Evolutionary conservation across 805 yeast genomes (phyloP).

Genomic region (Candida mattraensis): DNA sequence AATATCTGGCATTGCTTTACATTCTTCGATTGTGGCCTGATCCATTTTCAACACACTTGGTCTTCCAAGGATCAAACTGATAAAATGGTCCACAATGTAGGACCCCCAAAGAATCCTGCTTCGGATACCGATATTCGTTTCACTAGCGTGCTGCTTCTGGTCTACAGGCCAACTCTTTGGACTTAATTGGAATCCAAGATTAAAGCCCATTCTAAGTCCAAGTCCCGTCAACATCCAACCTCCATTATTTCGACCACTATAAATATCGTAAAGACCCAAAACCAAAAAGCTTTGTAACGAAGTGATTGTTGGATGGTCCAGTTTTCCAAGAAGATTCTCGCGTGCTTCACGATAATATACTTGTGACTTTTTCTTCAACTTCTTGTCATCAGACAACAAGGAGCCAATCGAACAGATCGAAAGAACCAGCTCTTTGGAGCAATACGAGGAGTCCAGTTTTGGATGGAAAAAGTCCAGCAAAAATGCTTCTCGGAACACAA

Average conservation of each 20-base stretch:
- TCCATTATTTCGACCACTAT: constrained; percentile 55
- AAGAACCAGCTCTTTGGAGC: constrained; percentile 53
- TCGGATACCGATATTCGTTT: constrained; percentile 54
- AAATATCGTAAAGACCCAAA: constrained; percentile 60
- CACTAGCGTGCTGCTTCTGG: constrained; percentile 39
- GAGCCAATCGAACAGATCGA: constrained; percentile 63
- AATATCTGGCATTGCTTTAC: constrained; percentile 58
- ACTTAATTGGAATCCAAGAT: constrained; percentile 61
- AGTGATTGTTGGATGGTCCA: constrained; percentile 49
- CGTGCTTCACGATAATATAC: constrained; percentile 50
- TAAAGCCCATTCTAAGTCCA: constrained; percentile 65
- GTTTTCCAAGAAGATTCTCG: constrained; percentile 38
- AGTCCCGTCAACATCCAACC: constrained; percentile 66
- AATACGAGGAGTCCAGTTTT: constrained; percentile 48
- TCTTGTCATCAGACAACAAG: constrained; percentile 44
- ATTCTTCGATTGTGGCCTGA: constrained; percentile 60
- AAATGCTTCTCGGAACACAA: constrained; percentile 64
- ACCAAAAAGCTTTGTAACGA: constrained; percentile 59
- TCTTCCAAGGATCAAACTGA: constrained; percentile 57
- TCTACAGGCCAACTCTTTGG: constrained; percentile 56
- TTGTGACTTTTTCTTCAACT: constrained; percentile 40
- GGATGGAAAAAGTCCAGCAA: constrained; percentile 61
- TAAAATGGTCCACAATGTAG: constrained; percentile 62
- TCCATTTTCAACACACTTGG: constrained; percentile 54
- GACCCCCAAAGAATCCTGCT: constrained; percentile 68